These are phyloP conservation scores for Colletotrichum sublineola DNA, from an alignment of 2,329 filamentous ascomycete species.

Conservation along the genomic window DNA sequence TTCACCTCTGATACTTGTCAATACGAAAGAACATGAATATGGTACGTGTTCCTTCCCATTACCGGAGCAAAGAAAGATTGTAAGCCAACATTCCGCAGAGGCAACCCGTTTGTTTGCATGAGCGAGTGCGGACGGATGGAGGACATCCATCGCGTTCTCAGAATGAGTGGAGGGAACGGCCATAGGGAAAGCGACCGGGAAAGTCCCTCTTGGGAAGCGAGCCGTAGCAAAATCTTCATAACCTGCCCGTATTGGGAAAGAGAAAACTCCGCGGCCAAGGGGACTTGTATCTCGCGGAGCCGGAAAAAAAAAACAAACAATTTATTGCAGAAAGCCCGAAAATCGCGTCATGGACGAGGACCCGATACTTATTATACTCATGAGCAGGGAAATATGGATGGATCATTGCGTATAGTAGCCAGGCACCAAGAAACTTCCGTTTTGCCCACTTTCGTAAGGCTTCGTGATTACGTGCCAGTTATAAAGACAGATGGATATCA, in stretches of 20 bases:
- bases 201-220: background rate
- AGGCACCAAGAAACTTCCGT: background rate
- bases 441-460: background rate
- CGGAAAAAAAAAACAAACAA: background rate
- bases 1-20: background rate
- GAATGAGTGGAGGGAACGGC: too few relatives aligned
- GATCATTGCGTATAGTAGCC: background rate
- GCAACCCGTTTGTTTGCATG: background rate
- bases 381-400: background rate
- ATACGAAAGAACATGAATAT: background rate
- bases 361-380: too few relatives aligned
- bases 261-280: too few relatives aligned
- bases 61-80: background rate
- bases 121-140: background rate
- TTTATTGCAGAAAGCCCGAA: background rate
- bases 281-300: background rate
- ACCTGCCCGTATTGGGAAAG: background rate
- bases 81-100: background rate
- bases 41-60: background rate
- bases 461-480: background rate
- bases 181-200: background rate
- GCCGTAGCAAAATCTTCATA: background rate
- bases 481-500: conserved; percentile 32
- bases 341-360: background rate
- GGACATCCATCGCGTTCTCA: background rate